Evolutionary conservation across 768 basidiomycete genomes (phyloP).

Genomic region (Mrakia frigida): DNA sequence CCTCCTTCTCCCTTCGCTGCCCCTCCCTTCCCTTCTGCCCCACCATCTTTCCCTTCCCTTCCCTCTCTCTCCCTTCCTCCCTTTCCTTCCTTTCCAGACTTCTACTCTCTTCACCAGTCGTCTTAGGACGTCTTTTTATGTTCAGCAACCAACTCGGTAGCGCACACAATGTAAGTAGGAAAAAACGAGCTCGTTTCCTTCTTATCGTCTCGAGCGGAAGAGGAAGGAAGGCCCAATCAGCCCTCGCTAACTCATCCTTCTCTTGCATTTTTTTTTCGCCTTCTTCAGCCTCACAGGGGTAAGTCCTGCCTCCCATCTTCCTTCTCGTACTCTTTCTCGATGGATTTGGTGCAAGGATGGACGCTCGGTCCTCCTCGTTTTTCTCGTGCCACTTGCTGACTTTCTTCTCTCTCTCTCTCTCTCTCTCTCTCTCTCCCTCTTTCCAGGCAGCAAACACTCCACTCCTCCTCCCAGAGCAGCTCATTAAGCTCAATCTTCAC

Average conservation of each 20-base stretch:
- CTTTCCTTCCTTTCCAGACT: neutral
- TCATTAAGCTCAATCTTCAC: constrained; percentile 13
- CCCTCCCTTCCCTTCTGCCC: neutral
- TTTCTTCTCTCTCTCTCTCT: neutral
- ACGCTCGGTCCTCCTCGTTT: neutral
- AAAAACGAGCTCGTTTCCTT: neutral
- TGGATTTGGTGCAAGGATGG: neutral
- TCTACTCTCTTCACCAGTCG: neutral
- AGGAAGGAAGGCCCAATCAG: too few relatives aligned
- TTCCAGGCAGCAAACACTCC: constrained; percentile 17
- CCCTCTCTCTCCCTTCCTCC: neutral
- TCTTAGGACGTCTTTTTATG: constrained; percentile 17
- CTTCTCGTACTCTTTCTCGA: neutral
- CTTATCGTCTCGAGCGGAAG: neutral
- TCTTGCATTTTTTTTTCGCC: too few relatives aligned
- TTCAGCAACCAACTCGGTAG: constrained; percentile 17
- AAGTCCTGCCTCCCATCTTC: neutral
- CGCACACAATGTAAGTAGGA: constrained; percentile 14
- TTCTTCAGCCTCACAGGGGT: constrained; percentile 14
- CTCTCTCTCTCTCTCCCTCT: neutral
- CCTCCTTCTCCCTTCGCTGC: neutral
- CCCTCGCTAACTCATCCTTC: neutral
- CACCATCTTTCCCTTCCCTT: neutral
- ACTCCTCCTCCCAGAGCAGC: constrained; percentile 21
- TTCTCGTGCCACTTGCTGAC: neutral